Evolutionary conservation across 2,329 filamentous ascomycete genomes (phyloP).

Genomic region (Colletotrichum noveboracense): DNA sequence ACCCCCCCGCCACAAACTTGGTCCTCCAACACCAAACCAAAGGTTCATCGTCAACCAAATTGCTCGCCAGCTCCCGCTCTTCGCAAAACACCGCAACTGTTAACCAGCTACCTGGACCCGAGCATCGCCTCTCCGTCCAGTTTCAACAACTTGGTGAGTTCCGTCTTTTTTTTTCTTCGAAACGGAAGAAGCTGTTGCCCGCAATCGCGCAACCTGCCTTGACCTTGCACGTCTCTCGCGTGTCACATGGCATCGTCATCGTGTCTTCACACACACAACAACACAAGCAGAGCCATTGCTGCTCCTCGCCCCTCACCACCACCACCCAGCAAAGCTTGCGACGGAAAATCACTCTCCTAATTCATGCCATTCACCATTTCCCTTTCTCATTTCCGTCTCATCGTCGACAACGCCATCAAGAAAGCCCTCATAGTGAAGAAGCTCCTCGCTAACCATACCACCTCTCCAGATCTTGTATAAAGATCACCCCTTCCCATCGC

Average conservation of each 20-base stretch:
- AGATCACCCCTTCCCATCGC: slow-evolving; percentile 15
- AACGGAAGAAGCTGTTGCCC: neutral
- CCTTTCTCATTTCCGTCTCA: neutral
- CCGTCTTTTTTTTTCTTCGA: neutral
- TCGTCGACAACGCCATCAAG: neutral
- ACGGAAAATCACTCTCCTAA: neutral
- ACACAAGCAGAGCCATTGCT: neutral
- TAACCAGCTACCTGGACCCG: slow-evolving; percentile 4
- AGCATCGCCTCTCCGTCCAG: slow-evolving; percentile 3
- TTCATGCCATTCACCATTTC: neutral
- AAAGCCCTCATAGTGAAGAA: neutral
- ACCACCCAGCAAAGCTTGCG: neutral
- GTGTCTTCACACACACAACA: neutral
- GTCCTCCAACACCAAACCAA: neutral
- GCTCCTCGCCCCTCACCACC: neutral
- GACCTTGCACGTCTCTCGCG: neutral
- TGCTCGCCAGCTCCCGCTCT: neutral
- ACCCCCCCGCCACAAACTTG: slow-evolving; percentile 3
- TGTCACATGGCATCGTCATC: slow-evolving; percentile 20
- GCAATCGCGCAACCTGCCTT: neutral
- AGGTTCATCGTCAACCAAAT: slow-evolving; percentile 16
- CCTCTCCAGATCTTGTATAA: slow-evolving; percentile 18
- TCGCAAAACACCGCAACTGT: slow-evolving; percentile 4
- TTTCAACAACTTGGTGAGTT: slow-evolving; percentile 5
- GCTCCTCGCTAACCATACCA: neutral